These are phyloP conservation scores for Avicennia marina DNA, from an alignment of 257 asterid genomes.

Conservation along the genomic window DNA sequence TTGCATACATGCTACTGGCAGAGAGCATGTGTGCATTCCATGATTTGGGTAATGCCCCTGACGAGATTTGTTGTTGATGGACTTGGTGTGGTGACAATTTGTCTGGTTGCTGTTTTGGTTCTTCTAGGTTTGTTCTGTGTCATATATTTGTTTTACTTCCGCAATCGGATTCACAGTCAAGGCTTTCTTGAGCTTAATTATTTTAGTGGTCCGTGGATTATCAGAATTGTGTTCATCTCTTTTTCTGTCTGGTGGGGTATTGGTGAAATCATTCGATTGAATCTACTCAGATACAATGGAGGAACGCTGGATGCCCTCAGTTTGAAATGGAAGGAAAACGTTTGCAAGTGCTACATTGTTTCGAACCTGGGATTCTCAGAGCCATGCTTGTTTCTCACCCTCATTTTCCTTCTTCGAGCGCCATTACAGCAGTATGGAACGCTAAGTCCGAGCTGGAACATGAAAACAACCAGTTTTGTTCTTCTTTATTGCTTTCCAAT, in stretches of 20 bases:
- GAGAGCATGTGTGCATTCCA: constrained; percentile 86
- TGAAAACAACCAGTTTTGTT: constrained; percentile 49
- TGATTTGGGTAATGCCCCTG: constrained; percentile 87
- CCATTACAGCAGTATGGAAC: constrained; percentile 62
- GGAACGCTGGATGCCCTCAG: constrained; percentile 43
- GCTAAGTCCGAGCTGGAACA: constrained; percentile 58
- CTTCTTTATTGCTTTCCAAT: constrained; percentile 67
- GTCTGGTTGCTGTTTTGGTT: constrained; percentile 56
- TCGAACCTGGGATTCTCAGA: constrained; percentile 84
- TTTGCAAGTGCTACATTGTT: constrained; percentile 76
- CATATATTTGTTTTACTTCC: constrained; percentile 54
- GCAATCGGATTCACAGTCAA: constrained; percentile 38
- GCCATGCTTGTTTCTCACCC: constrained; percentile 72
- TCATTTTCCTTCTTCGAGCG: constrained; percentile 68
- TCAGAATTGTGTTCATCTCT: constrained; percentile 44
- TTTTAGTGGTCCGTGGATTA: constrained; percentile 82
- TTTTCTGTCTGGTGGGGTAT: constrained; percentile 69
- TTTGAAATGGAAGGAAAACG: constrained; percentile 59
- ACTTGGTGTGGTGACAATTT: constrained; percentile 79
- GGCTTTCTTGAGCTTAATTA: constrained; percentile 47
- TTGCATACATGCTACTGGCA: constrained; percentile 60
- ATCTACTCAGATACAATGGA: constrained; percentile 48
- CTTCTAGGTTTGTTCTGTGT: constrained; percentile 58
- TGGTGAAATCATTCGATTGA: constrained; percentile 65
- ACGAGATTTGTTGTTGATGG: constrained; percentile 75